Evolutionary conservation across 2,329 filamentous ascomycete species (phyloP).

Genomic region (Aspergillus awamori): DNA sequence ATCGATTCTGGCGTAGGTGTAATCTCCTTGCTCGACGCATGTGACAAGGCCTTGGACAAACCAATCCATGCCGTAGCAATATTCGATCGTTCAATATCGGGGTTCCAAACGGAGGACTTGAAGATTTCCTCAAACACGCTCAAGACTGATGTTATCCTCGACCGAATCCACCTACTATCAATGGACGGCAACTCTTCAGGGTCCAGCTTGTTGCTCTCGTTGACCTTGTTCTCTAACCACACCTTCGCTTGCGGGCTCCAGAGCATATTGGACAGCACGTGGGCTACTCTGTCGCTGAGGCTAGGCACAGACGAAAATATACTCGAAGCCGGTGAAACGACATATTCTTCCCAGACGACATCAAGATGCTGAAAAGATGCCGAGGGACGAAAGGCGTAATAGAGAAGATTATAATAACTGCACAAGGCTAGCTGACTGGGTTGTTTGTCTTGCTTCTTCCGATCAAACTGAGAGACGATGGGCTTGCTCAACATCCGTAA

Average conservation of each 20-base stretch:
- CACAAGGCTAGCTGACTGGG: conserved; percentile 64
- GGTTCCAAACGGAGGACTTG: conserved; percentile 52
- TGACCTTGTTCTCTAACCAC: conserved; percentile 76
- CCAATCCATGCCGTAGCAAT: conserved; percentile 64
- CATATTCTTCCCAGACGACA: conserved; percentile 74
- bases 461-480: conserved; percentile 68
- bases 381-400: conserved; percentile 77
- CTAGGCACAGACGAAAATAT: conserved; percentile 55
- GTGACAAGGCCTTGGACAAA: conserved; percentile 63
- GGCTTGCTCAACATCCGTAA: conserved; percentile 69
- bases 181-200: conserved; percentile 80
- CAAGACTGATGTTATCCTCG: conserved; percentile 69
- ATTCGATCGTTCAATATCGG: conserved; percentile 43
- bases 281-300: conserved; percentile 63
- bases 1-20: conserved; percentile 84
- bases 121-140: conserved; percentile 59
- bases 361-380: conserved; percentile 69
- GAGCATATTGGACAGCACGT: conserved; percentile 72
- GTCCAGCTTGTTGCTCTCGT: conserved; percentile 60
- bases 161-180: conserved; percentile 84
- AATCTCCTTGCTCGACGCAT: conserved; percentile 77
- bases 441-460: conserved; percentile 61
- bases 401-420: conserved; percentile 77
- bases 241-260: conserved; percentile 54
- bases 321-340: conserved; percentile 65